Conservation (phyloP, 179 eudicot genomes). For the Camellia oleifera region DNA sequence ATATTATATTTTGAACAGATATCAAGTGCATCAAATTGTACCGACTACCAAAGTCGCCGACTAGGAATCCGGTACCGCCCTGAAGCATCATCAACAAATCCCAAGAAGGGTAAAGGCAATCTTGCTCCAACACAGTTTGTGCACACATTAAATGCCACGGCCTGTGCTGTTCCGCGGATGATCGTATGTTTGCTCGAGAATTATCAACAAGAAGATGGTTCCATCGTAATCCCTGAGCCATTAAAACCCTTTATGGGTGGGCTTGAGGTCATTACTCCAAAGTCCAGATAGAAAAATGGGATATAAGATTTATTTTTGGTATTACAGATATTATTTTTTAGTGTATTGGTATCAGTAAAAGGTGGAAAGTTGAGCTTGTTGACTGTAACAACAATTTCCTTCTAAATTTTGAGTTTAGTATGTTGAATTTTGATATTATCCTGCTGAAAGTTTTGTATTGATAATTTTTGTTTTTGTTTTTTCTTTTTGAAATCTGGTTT, state of each 20-base stretch:
- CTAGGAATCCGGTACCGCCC: conserved; percentile 84
- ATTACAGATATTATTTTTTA: background rate
- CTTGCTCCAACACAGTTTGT: conserved; percentile 63
- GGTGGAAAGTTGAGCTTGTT: conserved; percentile 2
- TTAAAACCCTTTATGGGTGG: conserved; percentile 93
- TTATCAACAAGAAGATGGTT: conserved; percentile 86
- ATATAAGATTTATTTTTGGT: background rate
- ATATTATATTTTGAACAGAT: conserved; percentile 41
- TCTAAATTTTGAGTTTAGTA: background rate
- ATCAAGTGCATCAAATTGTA: conserved; percentile 95
- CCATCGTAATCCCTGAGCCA: conserved; percentile 67
- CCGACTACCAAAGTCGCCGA: conserved; percentile 89
- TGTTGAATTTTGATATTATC: too few relatives aligned
- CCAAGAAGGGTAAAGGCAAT: conserved; percentile 58
- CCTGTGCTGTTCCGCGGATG: conserved; percentile 97
- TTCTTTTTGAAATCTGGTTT: too few relatives aligned
- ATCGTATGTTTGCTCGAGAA: conserved; percentile 84
- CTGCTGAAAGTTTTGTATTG: too few relatives aligned
- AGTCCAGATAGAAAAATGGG: conserved; percentile 25
- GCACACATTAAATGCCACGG: conserved; percentile 93
- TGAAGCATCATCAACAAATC: conserved; percentile 32
- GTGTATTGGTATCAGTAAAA: background rate
- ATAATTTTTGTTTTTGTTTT: too few relatives aligned
- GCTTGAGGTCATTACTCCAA: conserved; percentile 51
- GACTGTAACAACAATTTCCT: background rate